phyloP scores from a whole-genome alignment of 371 early-diverging fungal species.

The Lichtheimia ramosa region DNA sequence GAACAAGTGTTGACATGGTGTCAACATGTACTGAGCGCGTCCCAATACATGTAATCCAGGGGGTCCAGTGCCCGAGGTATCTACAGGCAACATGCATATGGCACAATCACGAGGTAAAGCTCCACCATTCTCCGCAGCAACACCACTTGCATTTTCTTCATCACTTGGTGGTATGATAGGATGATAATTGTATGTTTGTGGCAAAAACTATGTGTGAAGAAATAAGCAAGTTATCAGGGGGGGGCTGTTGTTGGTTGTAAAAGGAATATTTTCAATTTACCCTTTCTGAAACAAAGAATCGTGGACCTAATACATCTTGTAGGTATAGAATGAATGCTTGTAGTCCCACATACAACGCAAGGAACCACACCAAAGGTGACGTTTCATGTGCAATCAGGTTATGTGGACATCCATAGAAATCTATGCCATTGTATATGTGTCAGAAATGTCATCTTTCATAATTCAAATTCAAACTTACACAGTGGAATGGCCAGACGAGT shows the following conservation, averaged over 20 bases:
- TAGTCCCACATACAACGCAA: slow-evolving; percentile 56
- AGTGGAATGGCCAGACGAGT: slow-evolving; percentile 64
- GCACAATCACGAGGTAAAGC: slow-evolving; percentile 55
- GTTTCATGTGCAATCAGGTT: slow-evolving; percentile 58
- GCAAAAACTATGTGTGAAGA: slow-evolving; percentile 47
- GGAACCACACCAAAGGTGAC: slow-evolving; percentile 52
- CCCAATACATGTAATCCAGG: slow-evolving; percentile 52
- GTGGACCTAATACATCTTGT: slow-evolving; percentile 73
- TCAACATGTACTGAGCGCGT: slow-evolving; percentile 73
- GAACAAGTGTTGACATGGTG: slow-evolving; percentile 83
- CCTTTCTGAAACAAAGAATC: slow-evolving; percentile 72
- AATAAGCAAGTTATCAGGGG: not conserved
- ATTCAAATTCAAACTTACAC: slow-evolving; percentile 32
- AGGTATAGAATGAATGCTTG: slow-evolving; percentile 64
- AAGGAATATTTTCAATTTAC: slow-evolving; percentile 28
- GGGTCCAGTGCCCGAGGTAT: slow-evolving; percentile 32
- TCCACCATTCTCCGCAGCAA: slow-evolving; percentile 13
- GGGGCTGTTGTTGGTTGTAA: too few relatives aligned
- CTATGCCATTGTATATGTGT: slow-evolving; percentile 9
- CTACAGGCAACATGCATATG: slow-evolving; percentile 76
- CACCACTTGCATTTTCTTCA: slow-evolving; percentile 11
- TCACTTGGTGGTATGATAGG: slow-evolving; percentile 48
- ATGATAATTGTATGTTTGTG: slow-evolving; percentile 73
- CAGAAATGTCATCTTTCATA: not conserved
- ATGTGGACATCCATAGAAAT: slow-evolving; percentile 63